A percentile compares a stretch with the other conserved stretches of the same genome.
Evolutionary conservation across 2,329 filamentous ascomycete species (phyloP).

Genomic region (Amphichorda felina): DNA sequence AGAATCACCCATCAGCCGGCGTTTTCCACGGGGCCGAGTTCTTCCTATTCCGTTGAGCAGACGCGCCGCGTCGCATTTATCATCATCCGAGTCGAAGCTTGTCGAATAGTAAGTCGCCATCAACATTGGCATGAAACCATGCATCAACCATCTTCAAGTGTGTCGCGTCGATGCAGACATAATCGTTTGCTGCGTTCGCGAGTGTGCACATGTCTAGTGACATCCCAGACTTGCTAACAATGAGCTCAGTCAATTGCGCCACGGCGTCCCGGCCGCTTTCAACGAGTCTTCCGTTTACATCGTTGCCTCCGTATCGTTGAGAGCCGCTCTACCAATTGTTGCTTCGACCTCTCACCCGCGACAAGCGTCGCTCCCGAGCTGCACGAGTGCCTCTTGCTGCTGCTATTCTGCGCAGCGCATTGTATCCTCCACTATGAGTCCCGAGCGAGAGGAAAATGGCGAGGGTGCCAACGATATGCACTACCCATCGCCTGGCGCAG

Average conservation of each 20-base stretch:
- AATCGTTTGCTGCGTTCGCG: not conserved
- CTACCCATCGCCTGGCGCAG: slow-evolving; percentile 34
- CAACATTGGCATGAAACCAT: slow-evolving; percentile 4
- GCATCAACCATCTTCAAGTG: slow-evolving; percentile 4
- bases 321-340: not conserved
- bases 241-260: not conserved
- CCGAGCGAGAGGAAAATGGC: slow-evolving; percentile 19
- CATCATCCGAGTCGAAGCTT: slow-evolving; percentile 23
- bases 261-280: too few species aligned
- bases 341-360: not conserved
- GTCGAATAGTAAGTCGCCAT: slow-evolving; percentile 19
- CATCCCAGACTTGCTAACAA: not conserved
- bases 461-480: slow-evolving; percentile 24
- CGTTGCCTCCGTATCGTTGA: too few species aligned
- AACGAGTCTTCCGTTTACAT: too few species aligned
- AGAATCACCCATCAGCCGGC: slow-evolving; percentile 3
- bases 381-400: not conserved
- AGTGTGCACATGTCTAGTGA: slow-evolving; percentile 1
- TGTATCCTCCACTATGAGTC: slow-evolving; percentile 13
- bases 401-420: too few species aligned
- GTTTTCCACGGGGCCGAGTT: slow-evolving; percentile 23
- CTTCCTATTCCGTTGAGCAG: slow-evolving; percentile 33
- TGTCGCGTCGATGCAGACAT: slow-evolving; percentile 3
- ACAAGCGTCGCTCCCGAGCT: not conserved
- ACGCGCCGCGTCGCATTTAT: slow-evolving; percentile 29